phyloP scores from a whole-genome alignment of 495 filamentous ascomycete genomes.

The Bacidia gigantensis region DNA sequence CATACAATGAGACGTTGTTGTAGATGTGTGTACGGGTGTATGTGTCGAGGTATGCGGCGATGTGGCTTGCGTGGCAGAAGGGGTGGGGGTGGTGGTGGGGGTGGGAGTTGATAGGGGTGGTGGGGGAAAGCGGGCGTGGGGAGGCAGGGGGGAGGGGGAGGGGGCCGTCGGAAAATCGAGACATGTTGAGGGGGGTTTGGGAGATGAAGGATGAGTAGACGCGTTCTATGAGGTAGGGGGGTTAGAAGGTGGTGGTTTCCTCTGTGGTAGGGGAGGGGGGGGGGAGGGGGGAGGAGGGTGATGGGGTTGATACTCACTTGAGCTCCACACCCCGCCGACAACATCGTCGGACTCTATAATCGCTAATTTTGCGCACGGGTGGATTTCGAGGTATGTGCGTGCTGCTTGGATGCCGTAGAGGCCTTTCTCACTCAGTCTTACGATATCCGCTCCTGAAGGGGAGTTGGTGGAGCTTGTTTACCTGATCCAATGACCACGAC shows the following conservation, averaged over 20 bases:
- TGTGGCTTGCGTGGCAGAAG: constrained; percentile 27
- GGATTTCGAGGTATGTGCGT: constrained; percentile 22
- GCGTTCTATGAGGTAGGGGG: constrained; percentile 2
- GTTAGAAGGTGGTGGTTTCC: too few species aligned
- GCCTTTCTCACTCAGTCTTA: constrained; percentile 2
- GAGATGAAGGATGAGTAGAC: constrained; percentile 11
- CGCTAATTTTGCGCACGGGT: constrained; percentile 16
- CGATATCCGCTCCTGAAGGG: neutral
- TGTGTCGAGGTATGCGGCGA: constrained; percentile 29
- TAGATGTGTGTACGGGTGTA: constrained; percentile 26
- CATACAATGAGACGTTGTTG: constrained; percentile 18
- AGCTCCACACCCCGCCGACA: constrained; percentile 25
- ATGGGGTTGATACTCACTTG: constrained; percentile 7
- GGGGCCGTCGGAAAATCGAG: constrained; percentile 18
- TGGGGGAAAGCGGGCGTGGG: too few species aligned
- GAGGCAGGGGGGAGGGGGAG: constrained; percentile 13
- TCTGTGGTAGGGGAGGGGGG: too few species aligned
- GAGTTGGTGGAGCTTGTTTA: neutral
- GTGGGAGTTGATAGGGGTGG: too few species aligned
- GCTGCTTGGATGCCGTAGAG: constrained; percentile 23
- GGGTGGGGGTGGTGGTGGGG: neutral
- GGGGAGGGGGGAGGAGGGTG: too few species aligned
- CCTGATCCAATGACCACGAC: constrained; percentile 17
- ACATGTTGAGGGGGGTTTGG: constrained; percentile 15
- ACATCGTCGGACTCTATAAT: constrained; percentile 20